A percentile compares a stretch with the other conserved stretches of the same genome.
These are phyloP conservation scores for Aquilaria sinensis DNA, from an alignment of 345 rosid species.

Conservation along the genomic window DNA sequence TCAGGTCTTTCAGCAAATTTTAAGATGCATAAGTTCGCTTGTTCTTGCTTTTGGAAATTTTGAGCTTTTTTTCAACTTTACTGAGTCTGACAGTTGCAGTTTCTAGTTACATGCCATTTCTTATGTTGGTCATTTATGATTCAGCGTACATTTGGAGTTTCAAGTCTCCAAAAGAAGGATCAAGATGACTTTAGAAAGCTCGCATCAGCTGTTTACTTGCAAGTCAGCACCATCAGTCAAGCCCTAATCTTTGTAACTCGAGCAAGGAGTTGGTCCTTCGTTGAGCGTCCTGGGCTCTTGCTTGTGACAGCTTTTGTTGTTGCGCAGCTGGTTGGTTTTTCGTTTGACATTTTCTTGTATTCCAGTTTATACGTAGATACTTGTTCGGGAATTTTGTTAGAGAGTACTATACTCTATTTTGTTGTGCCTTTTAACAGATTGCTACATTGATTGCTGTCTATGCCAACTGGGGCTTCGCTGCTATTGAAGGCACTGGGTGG, in stretches of 20 bases:
- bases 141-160: slow-evolving; percentile 47
- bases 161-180: slow-evolving; percentile 38
- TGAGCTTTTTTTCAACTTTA: neutral
- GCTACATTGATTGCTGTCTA: slow-evolving; percentile 53
- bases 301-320: slow-evolving; percentile 36
- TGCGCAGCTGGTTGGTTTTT: slow-evolving; percentile 46
- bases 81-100: neutral
- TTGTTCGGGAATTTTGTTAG: no score
- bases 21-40: no score
- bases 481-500: slow-evolving; percentile 54
- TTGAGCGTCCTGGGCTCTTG: slow-evolving; percentile 49
- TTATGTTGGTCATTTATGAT: neutral
- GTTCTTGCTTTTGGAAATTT: neutral
- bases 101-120: no score
- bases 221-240: slow-evolving; percentile 63
- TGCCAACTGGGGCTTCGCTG: slow-evolving; percentile 51
- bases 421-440: slow-evolving; percentile 26
- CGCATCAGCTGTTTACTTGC: slow-evolving; percentile 53
- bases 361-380: neutral
- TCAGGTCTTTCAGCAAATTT: no score
- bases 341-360: neutral
- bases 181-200: slow-evolving; percentile 33
- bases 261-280: slow-evolving; percentile 50
- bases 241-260: slow-evolving; percentile 63
- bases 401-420: neutral